Evolutionary conservation across 495 filamentous ascomycete species (phyloP), one percentile per base, ranked within the genome.

Genomic region (Cercophora sp.): DNA sequence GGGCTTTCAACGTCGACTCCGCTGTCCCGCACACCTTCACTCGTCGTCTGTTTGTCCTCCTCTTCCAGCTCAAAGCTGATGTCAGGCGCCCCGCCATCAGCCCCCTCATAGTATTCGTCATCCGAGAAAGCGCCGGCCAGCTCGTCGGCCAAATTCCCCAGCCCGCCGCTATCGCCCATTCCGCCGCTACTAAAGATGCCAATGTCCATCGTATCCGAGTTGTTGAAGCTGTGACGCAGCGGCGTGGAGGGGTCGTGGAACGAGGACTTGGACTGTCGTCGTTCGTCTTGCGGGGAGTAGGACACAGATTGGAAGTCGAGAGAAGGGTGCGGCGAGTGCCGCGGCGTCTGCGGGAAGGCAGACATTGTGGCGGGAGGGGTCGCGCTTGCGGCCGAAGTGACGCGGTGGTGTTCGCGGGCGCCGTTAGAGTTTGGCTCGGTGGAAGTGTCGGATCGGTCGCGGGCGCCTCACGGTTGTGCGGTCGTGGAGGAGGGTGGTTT

Each of bases 141-240:
- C 59, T 93, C 88, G 57, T 95, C 90, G 10, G 91, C 89, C 15
- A 96, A 71, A 56, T 87, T 94, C 27, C 89, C 90, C 16, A 93
- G 69, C 0, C 88, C 88, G 26, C 83, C 84, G 25, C 62, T 56
- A 2, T 56, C 65, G 35, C 52, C 70, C 61, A 64, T 67, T 19
- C 65, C 68, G 49, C 61, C 60, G 55, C 63, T 58, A 62, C 68
- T 64, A 51, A 81, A 75, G 16, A 76, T 70, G 66, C 73, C 79
- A 59, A 77, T 70, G 57, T 71, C 73, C 20, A 69, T 65, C 35
- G 68, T 64, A 48, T 78, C 76, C 22, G 69, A 61, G 34, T 70
- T 67, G 51, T 71, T 74, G 58, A 77, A 72, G 56, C 73, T 76
- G 46, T 77, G 72, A 16, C 77, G 77, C 40, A 79, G 76, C 36